Base-by-base conservation (phyloP, 2,329 filamentous ascomycete genomes). In the Epichloe sylvatica region DNA sequence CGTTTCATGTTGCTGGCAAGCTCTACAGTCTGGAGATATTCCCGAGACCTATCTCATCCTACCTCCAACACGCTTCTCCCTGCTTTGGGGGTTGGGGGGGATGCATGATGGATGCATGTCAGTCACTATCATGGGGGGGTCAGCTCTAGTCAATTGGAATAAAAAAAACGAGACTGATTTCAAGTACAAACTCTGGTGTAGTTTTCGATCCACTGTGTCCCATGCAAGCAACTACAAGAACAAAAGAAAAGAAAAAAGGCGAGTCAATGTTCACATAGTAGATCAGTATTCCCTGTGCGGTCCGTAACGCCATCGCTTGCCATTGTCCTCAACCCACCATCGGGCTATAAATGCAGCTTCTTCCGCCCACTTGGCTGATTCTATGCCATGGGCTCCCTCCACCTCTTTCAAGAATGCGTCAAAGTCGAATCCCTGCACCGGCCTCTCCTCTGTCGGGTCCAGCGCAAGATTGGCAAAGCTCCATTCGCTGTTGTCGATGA, bases 251-350 rank as follows among this genome's bases (percentile, higher is more conserved):
- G 7, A 7, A n/a, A n/a, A 37, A n/a, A 8, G n/a, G 7, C 13
- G 13, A 37, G 7, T 37, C 36, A 37, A n/a, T 37, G 13, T 15
- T 37, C 12, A 37, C n/a, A 11, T 78, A 12, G 17, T 78, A 17
- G 17, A 46, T 21, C 44, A 36, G 15, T 1, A 45, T 8, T 39
- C 17, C 44, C 38, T 39, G 49, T 57, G 52, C 37, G 51, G 51
- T 17, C 47, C 56, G 53, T 62, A 62, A 50, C 59, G 62, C 57
- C 62, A 66, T 49, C 63, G 60, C 51, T 58, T 64, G 50, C 57
- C 58, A 43, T 66, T 66, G 51, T 66, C 64, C 46, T 64, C 61
- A 3, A 64, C 60, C 52, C 59, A 66, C 63, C 63, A 66, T 6
- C 63, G 55, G 12, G 61, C 58, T 25, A 64, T 52, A 49, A 64